A percentile compares a stretch with the other conserved stretches of the same genome.
Conservation (phyloP, 148 eudicot genomes). For the Persicaria maculosa region DNA sequence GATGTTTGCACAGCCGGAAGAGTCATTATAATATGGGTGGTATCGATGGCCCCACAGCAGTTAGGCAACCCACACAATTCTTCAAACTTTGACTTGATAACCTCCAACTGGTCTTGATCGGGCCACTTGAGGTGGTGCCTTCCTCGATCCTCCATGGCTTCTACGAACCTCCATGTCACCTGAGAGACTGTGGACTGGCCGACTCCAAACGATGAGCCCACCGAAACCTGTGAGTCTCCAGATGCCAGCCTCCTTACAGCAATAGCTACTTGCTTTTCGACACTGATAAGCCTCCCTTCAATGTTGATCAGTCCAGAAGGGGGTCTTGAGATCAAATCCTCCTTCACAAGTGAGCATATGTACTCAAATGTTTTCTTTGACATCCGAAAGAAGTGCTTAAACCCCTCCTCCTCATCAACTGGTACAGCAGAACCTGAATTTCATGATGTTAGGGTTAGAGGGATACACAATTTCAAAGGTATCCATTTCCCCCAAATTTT, state of each 20-base stretch:
- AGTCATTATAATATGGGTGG: conserved; percentile 82
- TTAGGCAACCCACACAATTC: conserved; percentile 61
- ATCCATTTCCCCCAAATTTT: neutral
- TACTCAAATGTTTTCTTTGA: conserved; percentile 85
- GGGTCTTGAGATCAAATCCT: conserved; percentile 86
- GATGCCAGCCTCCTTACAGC: conserved; percentile 88
- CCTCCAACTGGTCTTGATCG: conserved; percentile 33
- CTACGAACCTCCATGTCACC: conserved; percentile 90
- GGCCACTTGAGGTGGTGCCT: conserved; percentile 94
- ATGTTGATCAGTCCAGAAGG: conserved; percentile 98
- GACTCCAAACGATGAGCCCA: conserved; percentile 91
- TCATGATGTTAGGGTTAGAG: neutral
- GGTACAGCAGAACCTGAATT: conserved; percentile 48
- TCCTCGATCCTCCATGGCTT: conserved; percentile 80
- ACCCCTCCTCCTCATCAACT: conserved; percentile 74
- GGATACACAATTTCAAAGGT: neutral
- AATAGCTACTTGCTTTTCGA: conserved; percentile 97
- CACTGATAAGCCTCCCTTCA: conserved; percentile 95
- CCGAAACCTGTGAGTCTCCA: conserved; percentile 93
- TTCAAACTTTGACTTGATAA: conserved; percentile 58
- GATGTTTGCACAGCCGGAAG: conserved; percentile 92
- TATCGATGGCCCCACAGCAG: conserved; percentile 90
- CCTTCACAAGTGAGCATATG: conserved; percentile 84
- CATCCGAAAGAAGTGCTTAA: conserved; percentile 80
- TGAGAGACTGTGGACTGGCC: conserved; percentile 99